Evolutionary conservation across 495 filamentous ascomycete species (phyloP), one percentile per base, ranked within the genome.

Genomic region (Massariosphaeria phaeospora): DNA sequence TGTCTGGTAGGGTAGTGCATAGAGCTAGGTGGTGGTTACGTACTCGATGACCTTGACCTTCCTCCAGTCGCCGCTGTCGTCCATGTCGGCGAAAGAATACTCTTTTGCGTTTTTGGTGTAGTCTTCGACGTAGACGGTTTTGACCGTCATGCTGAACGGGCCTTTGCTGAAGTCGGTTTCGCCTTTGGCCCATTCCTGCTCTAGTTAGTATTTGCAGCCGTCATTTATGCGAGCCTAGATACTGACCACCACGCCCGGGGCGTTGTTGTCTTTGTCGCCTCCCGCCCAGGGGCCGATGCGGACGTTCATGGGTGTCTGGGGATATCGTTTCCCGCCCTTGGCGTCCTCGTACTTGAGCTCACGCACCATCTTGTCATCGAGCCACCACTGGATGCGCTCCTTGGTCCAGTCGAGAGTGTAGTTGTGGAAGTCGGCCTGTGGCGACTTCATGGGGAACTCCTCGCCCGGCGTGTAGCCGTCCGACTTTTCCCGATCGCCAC

Each of bases 41-140:
- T 77, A 84, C 81, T 64, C 62, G 49, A 73, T 66, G n/a, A 82
- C 69, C 65, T 86, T 77, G 75, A 91, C 89, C 69, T 81, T 88
- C 65, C 85, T 62, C 76, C 75, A 87, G 15, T 69, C 72, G 39
- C 64, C 62, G 11, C 56, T 49, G 12, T 35, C 50, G 34, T 55
- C 51, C 52, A 44, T 61, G 41, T 58, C 39, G 17, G 26, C 55
- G 45, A 57, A 67, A 9, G 58, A 52, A 31, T 67, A 67, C 35
- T 50, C 47, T 43, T 56, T 57, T 18, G 53, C 65, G 17, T 57
- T 46, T n/a, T n/a, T n/a, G 15, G 58, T 52, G 40, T 56, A 65
- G 48, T 67, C 65, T 24, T 57, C 5, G n/a, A 49, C 65, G 29
- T 60, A 62, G 18, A 66, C 40, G 24, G 48, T 18, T 21, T 45